These are phyloP conservation scores for Eucalyptus virginea DNA, from an alignment of 345 rosid species.

Conservation along the genomic window DNA sequence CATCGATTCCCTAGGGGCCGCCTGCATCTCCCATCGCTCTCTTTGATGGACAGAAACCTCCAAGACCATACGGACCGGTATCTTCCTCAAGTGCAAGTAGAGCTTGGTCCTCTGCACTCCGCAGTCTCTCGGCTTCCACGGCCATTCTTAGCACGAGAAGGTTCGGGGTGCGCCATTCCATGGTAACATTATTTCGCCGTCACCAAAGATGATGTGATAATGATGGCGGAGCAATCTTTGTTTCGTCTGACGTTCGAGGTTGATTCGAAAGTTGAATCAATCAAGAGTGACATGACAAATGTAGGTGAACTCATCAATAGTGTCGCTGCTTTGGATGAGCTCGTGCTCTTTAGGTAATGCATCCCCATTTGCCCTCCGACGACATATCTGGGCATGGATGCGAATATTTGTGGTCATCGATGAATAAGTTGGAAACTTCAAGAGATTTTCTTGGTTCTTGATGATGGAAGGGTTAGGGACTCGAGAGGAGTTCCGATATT, in stretches of 20 bases:
- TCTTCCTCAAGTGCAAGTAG: background rate
- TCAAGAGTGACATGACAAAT: background rate
- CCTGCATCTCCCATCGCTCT: background rate
- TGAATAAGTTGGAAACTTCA: background rate
- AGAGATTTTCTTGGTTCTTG: background rate
- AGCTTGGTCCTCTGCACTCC: background rate
- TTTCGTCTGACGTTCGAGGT: background rate
- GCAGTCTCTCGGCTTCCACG: background rate
- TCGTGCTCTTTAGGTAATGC: background rate
- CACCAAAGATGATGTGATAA: background rate
- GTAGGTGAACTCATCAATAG: background rate
- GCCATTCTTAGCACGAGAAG: background rate
- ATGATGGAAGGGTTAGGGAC: background rate
- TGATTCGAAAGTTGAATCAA: background rate
- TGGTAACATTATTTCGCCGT: background rate
- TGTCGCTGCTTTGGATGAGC: background rate
- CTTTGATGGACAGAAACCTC: background rate
- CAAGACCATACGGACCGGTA: background rate
- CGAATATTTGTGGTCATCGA: background rate
- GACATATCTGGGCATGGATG: background rate
- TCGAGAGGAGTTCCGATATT: background rate
- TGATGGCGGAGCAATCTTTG: background rate
- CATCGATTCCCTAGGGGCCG: background rate
- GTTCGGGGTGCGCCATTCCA: background rate
- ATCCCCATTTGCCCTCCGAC: background rate